Evolutionary conservation across 202 grass and related monocot species (phyloP).

Genomic region (Eragrostis tef): DNA sequence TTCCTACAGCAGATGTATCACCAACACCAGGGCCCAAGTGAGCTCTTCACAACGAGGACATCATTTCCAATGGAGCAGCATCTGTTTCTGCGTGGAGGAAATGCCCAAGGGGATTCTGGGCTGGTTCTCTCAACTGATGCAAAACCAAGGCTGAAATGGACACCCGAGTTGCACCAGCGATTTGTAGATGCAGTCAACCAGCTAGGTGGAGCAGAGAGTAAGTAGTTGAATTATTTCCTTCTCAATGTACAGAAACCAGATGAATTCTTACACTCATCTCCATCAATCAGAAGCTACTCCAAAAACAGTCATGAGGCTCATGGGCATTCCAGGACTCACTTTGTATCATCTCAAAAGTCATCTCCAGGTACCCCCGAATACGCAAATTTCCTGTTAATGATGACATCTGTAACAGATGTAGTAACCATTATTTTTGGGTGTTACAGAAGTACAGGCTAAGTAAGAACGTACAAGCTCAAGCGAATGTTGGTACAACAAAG

Average conservation of each 20-base stretch:
- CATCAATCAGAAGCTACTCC: constrained; percentile 87
- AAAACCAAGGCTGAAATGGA: constrained; percentile 98
- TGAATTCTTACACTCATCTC: constrained; percentile 53
- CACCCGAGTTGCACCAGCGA: constrained; percentile 89
- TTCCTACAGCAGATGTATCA: constrained; percentile 80
- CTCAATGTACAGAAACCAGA: constrained; percentile 35
- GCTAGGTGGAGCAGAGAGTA: constrained; percentile 95
- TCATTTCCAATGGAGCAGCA: constrained; percentile 73
- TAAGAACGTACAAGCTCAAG: constrained; percentile 93
- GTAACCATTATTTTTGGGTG: constrained; percentile 47
- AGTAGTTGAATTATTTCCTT: constrained; percentile 56
- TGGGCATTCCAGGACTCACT: constrained; percentile 97
- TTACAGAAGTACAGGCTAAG: constrained; percentile 97
- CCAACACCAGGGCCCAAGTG: constrained; percentile 72
- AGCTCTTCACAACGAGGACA: constrained; percentile 67
- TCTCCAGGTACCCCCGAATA: constrained; percentile 72
- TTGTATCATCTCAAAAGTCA: constrained; percentile 98
- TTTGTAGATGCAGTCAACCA: constrained; percentile 98
- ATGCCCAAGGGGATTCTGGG: constrained; percentile 77
- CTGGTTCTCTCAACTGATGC: constrained; percentile 96
- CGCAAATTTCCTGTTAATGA: constrained; percentile 40
- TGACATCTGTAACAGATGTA: constrained; percentile 28
- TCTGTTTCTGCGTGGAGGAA: constrained; percentile 79
- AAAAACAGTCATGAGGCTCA: constrained; percentile 97
- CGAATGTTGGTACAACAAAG: constrained; percentile 66